Evolutionary conservation across 345 rosid species (phyloP), one percentile per base, ranked within the genome.

Genomic region (Eucalyptus viminalis): DNA sequence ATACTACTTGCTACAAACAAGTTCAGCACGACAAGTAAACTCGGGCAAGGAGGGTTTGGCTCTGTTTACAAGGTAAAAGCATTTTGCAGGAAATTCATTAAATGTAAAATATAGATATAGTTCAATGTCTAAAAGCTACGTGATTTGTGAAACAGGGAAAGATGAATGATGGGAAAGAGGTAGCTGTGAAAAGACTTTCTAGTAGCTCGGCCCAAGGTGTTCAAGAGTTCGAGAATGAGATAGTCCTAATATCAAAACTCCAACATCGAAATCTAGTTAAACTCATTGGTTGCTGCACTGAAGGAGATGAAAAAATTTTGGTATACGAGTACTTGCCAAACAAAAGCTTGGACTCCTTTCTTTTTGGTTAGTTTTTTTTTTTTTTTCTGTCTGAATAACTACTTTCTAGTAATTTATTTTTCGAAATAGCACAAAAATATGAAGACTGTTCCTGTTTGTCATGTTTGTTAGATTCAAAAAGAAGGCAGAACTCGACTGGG

Each of bases 241-340:
- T 95, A 12, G 60, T 90, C 24, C 90, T 95, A 60, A 94, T 96
- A 37, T 90, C 96, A 4, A 93, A 91, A 88, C 92, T 96, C 50
- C 97, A 96, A 86, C 97, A 96, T 89, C 87, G 93, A 50, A 95
- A 95, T 87, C 92, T 96, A 31, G 97, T 95, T 80, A 95, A 89
- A 40, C 93, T 95, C 54, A 86, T 94, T 7, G 97, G 98, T 6
- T 94, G 94, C 89, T 95, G 97, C 87, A 86, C 90, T 86, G 92
- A 95, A 87, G 91, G 92, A 81, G 95, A 92, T 49, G 97, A 96
- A 80, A 93, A 91, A 69, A 86, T 95, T 88, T 19, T 95, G 86
- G 90, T 95, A 9, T 95, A 95, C n/a, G 96, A 96, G n/a, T 93
- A 65, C 47, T n/a, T 86, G 49, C n/a, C 29, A 9, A 29, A 69